Base-by-base conservation (phyloP, 1,139 yeast species). In the Saccharomyces uvarum region DNA sequence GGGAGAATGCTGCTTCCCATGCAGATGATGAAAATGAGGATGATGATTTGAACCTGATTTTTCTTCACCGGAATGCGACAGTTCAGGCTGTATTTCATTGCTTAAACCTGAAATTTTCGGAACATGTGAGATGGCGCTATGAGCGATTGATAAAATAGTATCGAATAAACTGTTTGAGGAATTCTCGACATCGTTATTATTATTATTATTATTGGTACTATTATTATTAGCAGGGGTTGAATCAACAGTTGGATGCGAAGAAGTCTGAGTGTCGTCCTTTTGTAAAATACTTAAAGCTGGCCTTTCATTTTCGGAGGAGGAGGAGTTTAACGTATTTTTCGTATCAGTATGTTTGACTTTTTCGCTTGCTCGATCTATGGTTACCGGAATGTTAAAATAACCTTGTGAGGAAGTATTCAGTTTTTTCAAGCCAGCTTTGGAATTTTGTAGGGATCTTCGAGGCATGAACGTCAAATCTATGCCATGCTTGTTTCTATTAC, bases 371-470 rank as follows among this genome's bases (percentile, higher is more conserved):
- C 41, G 32, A 33, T 60, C 63, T 11, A 60, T 56, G 2, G 60
- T 51, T 3, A 60, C 61, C 13, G 63, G 63, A 6, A 60, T 60
- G 46, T 60, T 60, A 48, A 60, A 60, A 33, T 52, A 52, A 2
- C 60, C 61, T 42, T 55, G 61, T 13, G 44, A 24, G 7, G 49
- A 47, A n/a, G 56, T 54, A 44, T 53, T 54, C n/a, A 57, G 44
- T 42, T 56, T 59, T 38, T 59, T 61, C 47, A 63, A 53, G 31
- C 63, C 67, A 16, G 57, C 59, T 2, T 56, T 54, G 9, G 67
- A 62, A 38, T 59, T 63, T 31, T 61, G 65, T 44, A 64, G 51
- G 4, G 66, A 61, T 50, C 65, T 55, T 50, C 61, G 57, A 16
- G 63, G 63, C n/a, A 42, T 19, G 47, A 54, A 53, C 2, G 52